Base-by-base conservation (phyloP, 305 asterid species). In the Solanum hybrid region DNA sequence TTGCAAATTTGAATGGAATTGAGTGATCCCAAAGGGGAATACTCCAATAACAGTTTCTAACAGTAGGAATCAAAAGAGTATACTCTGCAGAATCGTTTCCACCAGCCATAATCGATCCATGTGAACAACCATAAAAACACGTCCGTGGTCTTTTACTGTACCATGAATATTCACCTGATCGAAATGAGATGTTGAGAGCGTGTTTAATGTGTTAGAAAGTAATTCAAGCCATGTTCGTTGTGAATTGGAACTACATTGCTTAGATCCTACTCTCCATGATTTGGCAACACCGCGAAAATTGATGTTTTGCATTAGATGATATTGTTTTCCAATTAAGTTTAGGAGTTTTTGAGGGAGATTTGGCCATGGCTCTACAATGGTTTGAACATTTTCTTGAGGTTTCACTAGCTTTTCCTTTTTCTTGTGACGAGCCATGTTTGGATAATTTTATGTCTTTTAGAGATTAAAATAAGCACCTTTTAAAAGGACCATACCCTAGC, bases 281-380 rank as follows among this genome's bases (percentile, higher is more conserved):
- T 94, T 93, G 32, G 81, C 38, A 61, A 90, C 87, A 33, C 93
- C 87, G 2, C 88, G 88, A 20, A 89, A 92, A 11, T 32, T 88
- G 87, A 94, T 90, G 90, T 73, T 91, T 34, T 81, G 79, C 89
- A 92, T 51, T 41, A 91, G 65, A 79, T n/a, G 68, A 5, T 87
- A 82, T 37, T 93, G 91, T 73, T 82, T 87, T 45, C 90, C 92
- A 7, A 93, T 70, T 22, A 79, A 13, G 70, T 20, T 15, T 82
- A 88, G 79, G 72, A 91, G 90, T 27, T 91, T 91, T 38, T 32
- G 85, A 22, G 92, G 94, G 75, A 92, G 90, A 92, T 92, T 84
- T 36, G 93, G 93, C 95, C 93, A 93, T 80, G 90, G 38, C 87
- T 75, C 90, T 86, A 79, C 77, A 75, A 57, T 31, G 77, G 3